phyloP scores from a whole-genome alignment of 2,329 filamentous ascomycete genomes.

The Calonectria leucothoes region DNA sequence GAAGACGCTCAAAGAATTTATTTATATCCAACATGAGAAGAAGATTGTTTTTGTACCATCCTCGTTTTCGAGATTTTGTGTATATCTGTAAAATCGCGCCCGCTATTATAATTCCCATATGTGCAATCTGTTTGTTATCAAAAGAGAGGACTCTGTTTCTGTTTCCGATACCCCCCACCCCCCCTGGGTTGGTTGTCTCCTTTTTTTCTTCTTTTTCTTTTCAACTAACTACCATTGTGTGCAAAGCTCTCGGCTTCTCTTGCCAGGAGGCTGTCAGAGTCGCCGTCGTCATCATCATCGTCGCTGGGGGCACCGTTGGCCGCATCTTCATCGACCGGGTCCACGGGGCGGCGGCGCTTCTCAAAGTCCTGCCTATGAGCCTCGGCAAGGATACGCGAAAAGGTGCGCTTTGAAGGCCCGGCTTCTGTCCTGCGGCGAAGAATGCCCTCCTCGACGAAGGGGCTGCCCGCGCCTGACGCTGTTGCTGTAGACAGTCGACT shows the following conservation, averaged over 20 bases:
- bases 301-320: slow-evolving; percentile 45
- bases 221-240: slow-evolving; percentile 26
- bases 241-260: slow-evolving; percentile 40
- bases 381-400: slow-evolving; percentile 77
- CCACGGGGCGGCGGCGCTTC: slow-evolving; percentile 69
- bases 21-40: background rate
- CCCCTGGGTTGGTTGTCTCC: background rate
- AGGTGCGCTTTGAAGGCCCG: slow-evolving; percentile 42
- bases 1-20: background rate
- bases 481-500: slow-evolving; percentile 18
- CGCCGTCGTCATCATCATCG: slow-evolving; percentile 50
- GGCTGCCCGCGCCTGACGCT: slow-evolving; percentile 32
- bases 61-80: background rate
- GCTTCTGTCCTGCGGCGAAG: slow-evolving; percentile 47
- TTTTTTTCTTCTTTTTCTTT: background rate
- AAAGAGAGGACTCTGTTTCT: background rate
- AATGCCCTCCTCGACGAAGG: slow-evolving; percentile 35
- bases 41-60: background rate
- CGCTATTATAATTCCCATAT: background rate
- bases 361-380: slow-evolving; percentile 95
- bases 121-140: background rate
- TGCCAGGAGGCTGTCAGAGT: slow-evolving; percentile 41
- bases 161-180: background rate
- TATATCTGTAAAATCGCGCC: background rate
- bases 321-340: slow-evolving; percentile 37